Evolutionary conservation across 129 eudicot genomes (phyloP), one percentile per base, ranked within the genome.

Genomic region (Helianthus tuberosus): DNA sequence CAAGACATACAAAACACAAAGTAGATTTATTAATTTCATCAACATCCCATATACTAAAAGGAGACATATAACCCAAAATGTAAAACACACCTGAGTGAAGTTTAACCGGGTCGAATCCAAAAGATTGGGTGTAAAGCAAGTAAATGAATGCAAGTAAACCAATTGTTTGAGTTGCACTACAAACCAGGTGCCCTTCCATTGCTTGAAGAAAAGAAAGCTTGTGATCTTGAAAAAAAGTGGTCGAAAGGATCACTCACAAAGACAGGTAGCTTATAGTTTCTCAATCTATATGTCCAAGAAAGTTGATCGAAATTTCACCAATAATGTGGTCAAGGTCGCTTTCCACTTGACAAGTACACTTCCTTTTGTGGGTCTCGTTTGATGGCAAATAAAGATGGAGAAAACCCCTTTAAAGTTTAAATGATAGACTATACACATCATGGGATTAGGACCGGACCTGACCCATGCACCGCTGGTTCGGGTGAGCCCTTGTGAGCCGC

Each of bases 101-200:
- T 13, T 64, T 78, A 52, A 78, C 29, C 62, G 68, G 78, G 16
- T 78, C 52, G 44, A 72, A 54, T 78, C 78, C 65, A 10, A 64
- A 78, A 27, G 82, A 78, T 64, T 71, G 77, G 39, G 72, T 51
- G 71, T 78, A 78, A 27, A 78, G 44, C 73, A 72, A 53, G 78
- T 64, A 78, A 68, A 78, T 29, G 82, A 78, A 78, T 20, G 43
- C 64, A 12, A 78, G 74, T 54, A 78, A 78, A 64, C 61, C 60
- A 50, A 64, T 16, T 13, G 23, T 64, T 8, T 64, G 78, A 72
- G 82, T 78, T 27, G 82, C 78, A 64, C 78, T 68, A 64, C 68
- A 78, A 78, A 78, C 68, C 61, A 64, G 68, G 48, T 53, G 63
- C n/a, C 66, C 72, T 29, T 71, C 60, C 77, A 78, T 78, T 44